Conservation (phyloP, 2,329 filamentous ascomycete species). For the Ambrosiella cleistominuta region DNA sequence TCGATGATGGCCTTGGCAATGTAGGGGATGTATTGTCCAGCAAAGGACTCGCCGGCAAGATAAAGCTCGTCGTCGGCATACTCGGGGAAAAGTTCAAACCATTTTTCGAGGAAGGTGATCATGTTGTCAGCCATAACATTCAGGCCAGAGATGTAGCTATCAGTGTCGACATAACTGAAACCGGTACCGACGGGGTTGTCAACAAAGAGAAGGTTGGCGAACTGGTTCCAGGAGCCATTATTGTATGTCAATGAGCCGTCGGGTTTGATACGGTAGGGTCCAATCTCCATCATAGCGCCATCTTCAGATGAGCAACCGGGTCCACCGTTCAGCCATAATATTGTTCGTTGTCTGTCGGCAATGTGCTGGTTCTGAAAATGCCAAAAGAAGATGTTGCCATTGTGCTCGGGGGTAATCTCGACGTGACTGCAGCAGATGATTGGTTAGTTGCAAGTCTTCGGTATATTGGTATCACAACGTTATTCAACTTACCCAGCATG, state of each 20-base stretch:
- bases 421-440: slow-evolving; percentile 53
- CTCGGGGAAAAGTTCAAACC: slow-evolving; percentile 77
- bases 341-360: slow-evolving; percentile 72
- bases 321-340: slow-evolving; percentile 94
- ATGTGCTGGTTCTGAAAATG: slow-evolving; percentile 93
- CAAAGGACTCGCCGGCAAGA: slow-evolving; percentile 83
- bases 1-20: slow-evolving; percentile 82
- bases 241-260: slow-evolving; percentile 58
- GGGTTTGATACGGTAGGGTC: slow-evolving; percentile 73
- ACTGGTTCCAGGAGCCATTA: slow-evolving; percentile 96
- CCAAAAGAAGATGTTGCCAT: slow-evolving; percentile 98
- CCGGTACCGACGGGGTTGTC: slow-evolving; percentile 95
- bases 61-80: slow-evolving; percentile 90
- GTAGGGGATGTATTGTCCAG: slow-evolving; percentile 92
- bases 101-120: slow-evolving; percentile 75
- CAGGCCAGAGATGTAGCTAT: slow-evolving; percentile 72
- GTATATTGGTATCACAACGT: background rate
- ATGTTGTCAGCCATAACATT: slow-evolving; percentile 82
- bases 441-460: background rate
- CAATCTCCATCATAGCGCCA: slow-evolving; percentile 88
- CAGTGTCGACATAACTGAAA: slow-evolving; percentile 84
- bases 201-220: slow-evolving; percentile 89
- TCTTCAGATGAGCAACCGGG: slow-evolving; percentile 97
- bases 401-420: slow-evolving; percentile 66
- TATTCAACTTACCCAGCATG: slow-evolving; percentile 66